Evolutionary conservation across 495 filamentous ascomycete species (phyloP).

Genomic region (Penicillium longicatenatum): DNA sequence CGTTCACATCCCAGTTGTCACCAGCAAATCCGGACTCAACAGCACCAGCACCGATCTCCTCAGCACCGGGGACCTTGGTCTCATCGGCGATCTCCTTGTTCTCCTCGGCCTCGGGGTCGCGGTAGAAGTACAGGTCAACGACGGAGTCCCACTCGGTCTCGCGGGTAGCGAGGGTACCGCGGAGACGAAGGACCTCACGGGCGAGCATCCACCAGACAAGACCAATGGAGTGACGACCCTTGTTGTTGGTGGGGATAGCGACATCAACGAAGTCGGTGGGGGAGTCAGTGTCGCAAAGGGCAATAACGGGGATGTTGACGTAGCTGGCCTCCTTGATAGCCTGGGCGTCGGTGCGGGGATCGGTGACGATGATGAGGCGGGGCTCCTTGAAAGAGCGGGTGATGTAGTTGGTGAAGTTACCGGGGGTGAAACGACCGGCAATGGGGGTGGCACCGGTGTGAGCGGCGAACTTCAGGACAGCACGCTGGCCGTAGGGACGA

Average conservation of each 20-base stretch:
- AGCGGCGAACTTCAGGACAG: conserved; percentile 97
- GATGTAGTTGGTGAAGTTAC: conserved; percentile 99
- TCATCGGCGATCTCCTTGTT: conserved; percentile 82
- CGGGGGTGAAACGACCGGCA: conserved; percentile 98
- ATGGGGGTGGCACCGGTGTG: conserved; percentile 98
- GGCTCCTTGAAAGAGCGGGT: conserved; percentile 99
- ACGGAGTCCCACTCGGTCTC: conserved; percentile 98
- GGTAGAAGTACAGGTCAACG: conserved; percentile 99
- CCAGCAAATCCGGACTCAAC: conserved; percentile 79
- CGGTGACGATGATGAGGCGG: conserved; percentile 98
- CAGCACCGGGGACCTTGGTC: conserved; percentile 69
- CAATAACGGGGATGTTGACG: conserved; percentile 99
- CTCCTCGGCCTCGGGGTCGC: conserved; percentile 97
- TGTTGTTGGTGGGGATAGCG: conserved; percentile 99
- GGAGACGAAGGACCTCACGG: conserved; percentile 98
- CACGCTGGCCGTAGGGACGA: conserved; percentile 98
- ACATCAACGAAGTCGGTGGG: conserved; percentile 99
- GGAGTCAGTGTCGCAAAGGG: conserved; percentile 98
- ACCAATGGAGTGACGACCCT: conserved; percentile 98
- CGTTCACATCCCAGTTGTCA: conserved; percentile 58
- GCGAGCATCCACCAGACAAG: conserved; percentile 99
- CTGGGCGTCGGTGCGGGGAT: conserved; percentile 98
- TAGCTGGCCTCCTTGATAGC: conserved; percentile 99
- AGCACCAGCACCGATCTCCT: conserved; percentile 79
- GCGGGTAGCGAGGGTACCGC: conserved; percentile 89